Evolutionary conservation across 1,284 basidiomycete genomes (phyloP).

Genomic region (Somion occarium): DNA sequence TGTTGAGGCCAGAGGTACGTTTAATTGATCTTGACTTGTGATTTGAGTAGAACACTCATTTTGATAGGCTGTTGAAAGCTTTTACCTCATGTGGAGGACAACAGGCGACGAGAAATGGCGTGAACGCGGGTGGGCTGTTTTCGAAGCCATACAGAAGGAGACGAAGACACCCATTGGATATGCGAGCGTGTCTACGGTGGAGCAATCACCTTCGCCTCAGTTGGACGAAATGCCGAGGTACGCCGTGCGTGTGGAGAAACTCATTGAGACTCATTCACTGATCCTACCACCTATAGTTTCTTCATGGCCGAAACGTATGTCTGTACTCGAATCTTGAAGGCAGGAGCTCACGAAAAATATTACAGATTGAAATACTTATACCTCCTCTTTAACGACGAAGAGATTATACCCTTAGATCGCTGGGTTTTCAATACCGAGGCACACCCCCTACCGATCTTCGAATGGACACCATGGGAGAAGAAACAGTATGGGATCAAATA

Average conservation of each 20-base stretch:
- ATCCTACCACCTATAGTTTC: conserved; percentile 38
- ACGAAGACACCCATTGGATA: conserved; percentile 54
- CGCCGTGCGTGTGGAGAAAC: conserved; percentile 5
- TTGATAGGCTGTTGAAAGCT: conserved; percentile 58
- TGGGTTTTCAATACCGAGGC: conserved; percentile 90
- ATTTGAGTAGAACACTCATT: background rate
- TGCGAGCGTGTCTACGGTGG: conserved; percentile 49
- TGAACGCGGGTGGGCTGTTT: conserved; percentile 74
- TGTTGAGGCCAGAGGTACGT: conserved; percentile 61
- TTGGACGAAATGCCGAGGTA: conserved; percentile 69
- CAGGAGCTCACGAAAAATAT: too few species aligned
- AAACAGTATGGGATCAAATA: conserved; percentile 19
- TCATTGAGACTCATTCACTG: background rate
- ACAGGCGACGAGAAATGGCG: conserved; percentile 69
- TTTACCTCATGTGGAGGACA: conserved; percentile 67
- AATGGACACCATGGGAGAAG: conserved; percentile 45
- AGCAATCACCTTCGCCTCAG: conserved; percentile 30
- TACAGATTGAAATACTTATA: conserved; percentile 64
- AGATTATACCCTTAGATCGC: conserved; percentile 57
- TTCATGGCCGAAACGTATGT: conserved; percentile 67
- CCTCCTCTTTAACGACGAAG: conserved; percentile 54
- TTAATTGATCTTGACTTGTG: background rate
- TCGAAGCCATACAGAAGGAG: conserved; percentile 61
- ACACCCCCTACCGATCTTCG: conserved; percentile 73
- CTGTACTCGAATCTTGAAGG: conserved; percentile 8